Base-by-base conservation (phyloP, 169 alveolate species). In the Plasmodium gaboni region DNA sequence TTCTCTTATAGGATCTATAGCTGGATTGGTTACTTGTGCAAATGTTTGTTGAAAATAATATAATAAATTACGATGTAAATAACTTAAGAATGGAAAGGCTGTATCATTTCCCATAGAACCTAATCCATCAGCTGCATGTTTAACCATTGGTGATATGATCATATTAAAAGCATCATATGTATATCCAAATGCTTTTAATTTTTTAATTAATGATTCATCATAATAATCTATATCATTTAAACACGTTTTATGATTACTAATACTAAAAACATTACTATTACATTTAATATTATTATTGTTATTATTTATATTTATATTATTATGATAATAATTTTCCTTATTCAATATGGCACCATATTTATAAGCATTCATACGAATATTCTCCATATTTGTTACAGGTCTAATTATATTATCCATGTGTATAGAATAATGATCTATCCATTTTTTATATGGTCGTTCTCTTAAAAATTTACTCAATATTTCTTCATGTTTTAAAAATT, bases 1-100 rank as follows among this genome's bases (percentile, higher is more conserved):
- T 76, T 94, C 96, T 42, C 96, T 92, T 7, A 94, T 87, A 6
- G 96, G 96, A 51, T 94, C 96, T 48, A 94, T 92, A 12, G 96
- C 94, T 1, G 96, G 96, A 76, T 94, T 94, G 38, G 96, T 92
- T 44, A 89, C 96, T 87, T 94, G 95, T 24, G 96, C 92, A 51
- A 92, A 89, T 15, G 88, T 88, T 92, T 93, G 96, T 70, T 91
- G 93, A 89, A 93, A 93, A 88, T 83, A 93, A 76, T 93, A 93
- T 57, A 88, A 83, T 68, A 83, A 73, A 7, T 89, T 85, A n/a
- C 95, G 72, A 65, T 89, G 94, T 71, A 88, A 42, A 57, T 88
- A 51, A 48, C 94, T 89, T 85, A 89, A 69, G 19, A 91, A 86
- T n/a, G 93, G 92, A 60, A 80, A 74, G 7, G 93, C 91, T 61